Evolutionary conservation across 768 basidiomycete genomes (phyloP).

Genomic region (Phlebiopsis gigantea): DNA sequence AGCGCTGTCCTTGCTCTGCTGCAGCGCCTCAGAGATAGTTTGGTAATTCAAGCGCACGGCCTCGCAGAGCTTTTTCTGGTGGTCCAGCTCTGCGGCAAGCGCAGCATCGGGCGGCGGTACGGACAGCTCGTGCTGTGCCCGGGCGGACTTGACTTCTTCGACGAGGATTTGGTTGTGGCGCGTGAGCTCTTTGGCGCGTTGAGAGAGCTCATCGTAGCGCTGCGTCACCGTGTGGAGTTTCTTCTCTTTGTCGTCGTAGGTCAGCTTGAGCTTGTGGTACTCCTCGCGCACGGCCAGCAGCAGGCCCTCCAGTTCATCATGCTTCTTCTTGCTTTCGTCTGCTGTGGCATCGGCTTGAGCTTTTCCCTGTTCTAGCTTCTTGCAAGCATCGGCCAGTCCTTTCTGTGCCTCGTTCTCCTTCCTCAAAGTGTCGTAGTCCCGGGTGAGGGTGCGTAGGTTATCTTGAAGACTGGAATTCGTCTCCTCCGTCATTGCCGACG

Average conservation of each 20-base stretch:
- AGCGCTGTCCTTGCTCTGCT: too few relatives aligned
- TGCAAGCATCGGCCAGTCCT: not conserved
- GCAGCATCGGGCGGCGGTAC: too few relatives aligned
- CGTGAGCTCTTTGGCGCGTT: not conserved
- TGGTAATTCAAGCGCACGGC: too few relatives aligned
- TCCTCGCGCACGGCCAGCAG: not conserved
- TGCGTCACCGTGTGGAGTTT: not conserved
- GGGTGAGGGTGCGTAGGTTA: not conserved
- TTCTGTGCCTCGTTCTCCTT: not conserved
- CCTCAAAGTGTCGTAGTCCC: not conserved
- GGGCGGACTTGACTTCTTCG: not conserved
- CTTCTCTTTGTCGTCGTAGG: not conserved
- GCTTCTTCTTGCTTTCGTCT: not conserved
- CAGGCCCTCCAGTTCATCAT: not conserved
- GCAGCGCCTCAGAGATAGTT: too few relatives aligned
- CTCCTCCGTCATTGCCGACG: not conserved
- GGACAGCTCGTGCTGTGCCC: too few relatives aligned
- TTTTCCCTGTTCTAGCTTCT: not conserved
- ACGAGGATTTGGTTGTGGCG: not conserved
- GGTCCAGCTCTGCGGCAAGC: not conserved
- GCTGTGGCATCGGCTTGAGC: too few relatives aligned
- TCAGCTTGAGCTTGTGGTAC: not conserved
- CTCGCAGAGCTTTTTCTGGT: too few relatives aligned
- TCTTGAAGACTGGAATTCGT: not conserved
- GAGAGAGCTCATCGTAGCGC: not conserved